Percentiles rank a stretch among this genome's conserved stretches.
Conservation (phyloP, 2,329 filamentous ascomycete genomes). For the Dryadomyces quercivorus region DNA sequence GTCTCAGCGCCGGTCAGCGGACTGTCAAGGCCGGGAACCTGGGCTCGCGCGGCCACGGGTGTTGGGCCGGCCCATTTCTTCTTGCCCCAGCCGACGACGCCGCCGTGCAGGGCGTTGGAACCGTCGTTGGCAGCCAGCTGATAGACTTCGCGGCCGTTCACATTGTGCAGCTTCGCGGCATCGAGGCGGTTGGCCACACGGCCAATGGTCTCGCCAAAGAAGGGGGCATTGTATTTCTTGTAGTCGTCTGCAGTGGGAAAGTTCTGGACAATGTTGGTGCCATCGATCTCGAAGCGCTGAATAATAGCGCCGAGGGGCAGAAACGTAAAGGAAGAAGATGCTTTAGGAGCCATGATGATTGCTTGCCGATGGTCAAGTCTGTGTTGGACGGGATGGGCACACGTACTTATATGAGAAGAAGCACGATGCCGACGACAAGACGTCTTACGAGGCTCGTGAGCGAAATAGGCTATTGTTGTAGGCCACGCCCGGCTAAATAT, state of each 20-base stretch:
- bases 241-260: conserved; percentile 71
- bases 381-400: background rate
- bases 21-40: conserved; percentile 34
- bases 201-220: conserved; percentile 91
- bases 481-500: no score
- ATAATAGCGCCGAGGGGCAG: conserved; percentile 68
- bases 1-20: conserved; percentile 49
- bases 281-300: conserved; percentile 66
- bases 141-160: conserved; percentile 61
- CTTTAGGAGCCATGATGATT: conserved; percentile 20
- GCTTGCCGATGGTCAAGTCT: background rate
- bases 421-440: no score
- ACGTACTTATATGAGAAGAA: background rate
- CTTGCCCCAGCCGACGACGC: conserved; percentile 69
- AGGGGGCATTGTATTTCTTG: conserved; percentile 59
- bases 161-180: conserved; percentile 51
- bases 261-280: conserved; percentile 76
- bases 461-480: no score
- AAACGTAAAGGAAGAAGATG: conserved; percentile 35
- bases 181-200: conserved; percentile 72
- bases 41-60: conserved; percentile 34
- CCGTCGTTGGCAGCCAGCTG: conserved; percentile 64
- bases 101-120: conserved; percentile 64
- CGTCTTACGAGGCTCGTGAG: no score
- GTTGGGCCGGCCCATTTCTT: conserved; percentile 62